A percentile compares a stretch with the other conserved stretches of the same genome.
phyloP scores from a whole-genome alignment of 768 basidiomycete species.

The Rickenella mellea region DNA sequence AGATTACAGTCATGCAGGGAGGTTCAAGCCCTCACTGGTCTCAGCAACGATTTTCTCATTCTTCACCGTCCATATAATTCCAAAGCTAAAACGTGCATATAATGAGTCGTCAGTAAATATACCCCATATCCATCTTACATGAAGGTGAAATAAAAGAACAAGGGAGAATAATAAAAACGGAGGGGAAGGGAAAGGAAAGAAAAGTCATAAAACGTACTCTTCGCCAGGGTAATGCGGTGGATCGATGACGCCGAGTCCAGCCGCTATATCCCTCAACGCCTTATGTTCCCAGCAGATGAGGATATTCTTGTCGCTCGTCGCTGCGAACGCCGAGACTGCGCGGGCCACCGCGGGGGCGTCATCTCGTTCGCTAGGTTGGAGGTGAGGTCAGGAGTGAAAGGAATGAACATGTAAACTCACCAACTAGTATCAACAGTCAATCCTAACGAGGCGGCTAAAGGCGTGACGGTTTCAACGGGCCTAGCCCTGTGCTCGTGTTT shows the following conservation, averaged over 20 bases:
- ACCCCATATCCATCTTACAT: too few relatives aligned
- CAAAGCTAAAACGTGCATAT: constrained; percentile 3
- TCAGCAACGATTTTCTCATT: constrained; percentile 5
- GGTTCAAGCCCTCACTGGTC: constrained; percentile 8
- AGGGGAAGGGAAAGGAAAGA: not conserved
- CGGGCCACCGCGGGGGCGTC: constrained; percentile 7
- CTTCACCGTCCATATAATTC: constrained; percentile 7
- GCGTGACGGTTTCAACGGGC: constrained; percentile 8
- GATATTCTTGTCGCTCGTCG: constrained; percentile 1
- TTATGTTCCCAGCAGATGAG: constrained; percentile 10
- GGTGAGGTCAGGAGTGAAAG: not conserved
- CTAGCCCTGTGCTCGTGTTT: constrained; percentile 4
- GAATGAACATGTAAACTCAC: not conserved
- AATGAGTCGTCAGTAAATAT: not conserved
- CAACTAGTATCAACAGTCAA: constrained; percentile 10
- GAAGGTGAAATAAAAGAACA: too few relatives aligned
- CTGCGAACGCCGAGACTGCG: constrained; percentile 6
- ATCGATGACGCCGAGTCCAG: constrained; percentile 5
- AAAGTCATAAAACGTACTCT: constrained; percentile 5
- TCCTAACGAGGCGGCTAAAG: constrained; percentile 6
- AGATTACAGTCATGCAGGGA: too few relatives aligned
- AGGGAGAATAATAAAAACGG: too few relatives aligned
- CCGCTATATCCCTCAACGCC: constrained; percentile 5
- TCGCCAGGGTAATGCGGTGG: constrained; percentile 6
- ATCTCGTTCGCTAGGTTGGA: constrained; percentile 4